These are phyloP conservation scores for Zhuliangozyma blackwelliae DNA, from an alignment of 1,139 yeast genomes.

Conservation along the genomic window DNA sequence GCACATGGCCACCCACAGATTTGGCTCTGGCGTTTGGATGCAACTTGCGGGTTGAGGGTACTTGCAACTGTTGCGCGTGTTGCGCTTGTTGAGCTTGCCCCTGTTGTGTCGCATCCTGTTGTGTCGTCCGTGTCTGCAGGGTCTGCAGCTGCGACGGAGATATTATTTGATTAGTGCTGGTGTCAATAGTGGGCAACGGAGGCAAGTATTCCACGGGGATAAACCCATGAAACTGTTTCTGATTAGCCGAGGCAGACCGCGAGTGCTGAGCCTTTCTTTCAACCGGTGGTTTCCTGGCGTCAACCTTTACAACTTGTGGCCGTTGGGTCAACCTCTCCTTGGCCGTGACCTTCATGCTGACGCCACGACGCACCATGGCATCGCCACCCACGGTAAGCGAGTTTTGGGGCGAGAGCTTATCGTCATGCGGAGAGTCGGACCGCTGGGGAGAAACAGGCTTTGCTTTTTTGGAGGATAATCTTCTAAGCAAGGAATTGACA, in stretches of 20 bases:
- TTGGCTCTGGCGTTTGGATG: slow-evolving; percentile 91
- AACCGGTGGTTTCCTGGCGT: slow-evolving; percentile 8
- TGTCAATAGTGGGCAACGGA: slow-evolving; percentile 43
- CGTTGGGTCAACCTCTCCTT: slow-evolving; percentile 40
- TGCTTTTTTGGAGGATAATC: slow-evolving; percentile 34
- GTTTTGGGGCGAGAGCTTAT: slow-evolving; percentile 5
- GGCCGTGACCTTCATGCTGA: slow-evolving; percentile 59
- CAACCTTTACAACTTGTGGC: slow-evolving; percentile 9
- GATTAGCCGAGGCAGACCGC: slow-evolving; percentile 28
- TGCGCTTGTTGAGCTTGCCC: not conserved
- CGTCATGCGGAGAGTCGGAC: slow-evolving; percentile 7
- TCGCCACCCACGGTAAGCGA: slow-evolving; percentile 20
- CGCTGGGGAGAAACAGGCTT: slow-evolving; percentile 17
- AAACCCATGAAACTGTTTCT: slow-evolving; percentile 34
- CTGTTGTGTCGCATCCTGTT: not conserved
- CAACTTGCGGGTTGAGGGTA: slow-evolving; percentile 18
- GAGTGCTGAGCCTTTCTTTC: slow-evolving; percentile 16
- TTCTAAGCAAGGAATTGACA: slow-evolving; percentile 36
- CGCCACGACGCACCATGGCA: slow-evolving; percentile 58
- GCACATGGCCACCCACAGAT: slow-evolving; percentile 73
- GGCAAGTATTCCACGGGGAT: slow-evolving; percentile 47
- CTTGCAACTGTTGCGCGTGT: not conserved
- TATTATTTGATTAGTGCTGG: slow-evolving; percentile 23
- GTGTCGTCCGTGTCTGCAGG: not conserved
- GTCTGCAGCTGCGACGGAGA: slow-evolving; percentile 7